phyloP scores from a whole-genome alignment of 2,329 filamentous ascomycete species.

The Ophiocordyceps camponoti-saundersi region DNA sequence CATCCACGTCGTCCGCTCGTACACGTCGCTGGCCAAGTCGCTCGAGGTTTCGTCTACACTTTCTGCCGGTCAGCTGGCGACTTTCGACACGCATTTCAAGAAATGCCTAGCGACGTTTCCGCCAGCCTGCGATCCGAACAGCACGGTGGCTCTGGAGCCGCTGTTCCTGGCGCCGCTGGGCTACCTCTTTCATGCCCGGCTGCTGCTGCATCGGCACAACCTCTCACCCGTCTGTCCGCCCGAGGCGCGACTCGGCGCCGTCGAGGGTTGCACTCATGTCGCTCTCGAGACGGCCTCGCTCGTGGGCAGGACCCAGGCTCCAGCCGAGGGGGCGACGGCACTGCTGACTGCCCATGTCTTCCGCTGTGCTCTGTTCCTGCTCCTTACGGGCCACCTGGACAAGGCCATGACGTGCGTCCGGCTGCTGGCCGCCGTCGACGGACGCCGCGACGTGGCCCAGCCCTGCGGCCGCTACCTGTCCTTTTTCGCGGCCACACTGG shows the following conservation, averaged over 20 bases:
- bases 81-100: constrained; percentile 66
- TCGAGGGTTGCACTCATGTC: constrained; percentile 60
- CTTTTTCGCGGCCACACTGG: constrained; percentile 60
- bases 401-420: constrained; percentile 58
- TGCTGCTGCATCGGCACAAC: constrained; percentile 80
- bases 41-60: constrained; percentile 49
- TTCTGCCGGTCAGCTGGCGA: constrained; percentile 48
- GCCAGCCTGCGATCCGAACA: constrained; percentile 50
- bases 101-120: constrained; percentile 63
- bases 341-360: constrained; percentile 74
- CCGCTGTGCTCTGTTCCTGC: constrained; percentile 66
- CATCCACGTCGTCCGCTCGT: constrained; percentile 66
- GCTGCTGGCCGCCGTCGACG: constrained; percentile 52
- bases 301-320: constrained; percentile 46
- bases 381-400: constrained; percentile 57
- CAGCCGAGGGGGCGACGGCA: constrained; percentile 53
- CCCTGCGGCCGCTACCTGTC: constrained; percentile 67
- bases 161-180: constrained; percentile 58
- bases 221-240: constrained; percentile 53
- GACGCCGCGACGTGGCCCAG: constrained; percentile 53
- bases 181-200: constrained; percentile 66
- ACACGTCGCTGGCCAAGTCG: constrained; percentile 55
- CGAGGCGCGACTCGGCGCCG: constrained; percentile 49
- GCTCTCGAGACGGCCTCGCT: constrained; percentile 66
- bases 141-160: constrained; percentile 52